Conservation (phyloP, 2,329 filamentous ascomycete species). For the Hawksworthiomyces lignivorus region DNA sequence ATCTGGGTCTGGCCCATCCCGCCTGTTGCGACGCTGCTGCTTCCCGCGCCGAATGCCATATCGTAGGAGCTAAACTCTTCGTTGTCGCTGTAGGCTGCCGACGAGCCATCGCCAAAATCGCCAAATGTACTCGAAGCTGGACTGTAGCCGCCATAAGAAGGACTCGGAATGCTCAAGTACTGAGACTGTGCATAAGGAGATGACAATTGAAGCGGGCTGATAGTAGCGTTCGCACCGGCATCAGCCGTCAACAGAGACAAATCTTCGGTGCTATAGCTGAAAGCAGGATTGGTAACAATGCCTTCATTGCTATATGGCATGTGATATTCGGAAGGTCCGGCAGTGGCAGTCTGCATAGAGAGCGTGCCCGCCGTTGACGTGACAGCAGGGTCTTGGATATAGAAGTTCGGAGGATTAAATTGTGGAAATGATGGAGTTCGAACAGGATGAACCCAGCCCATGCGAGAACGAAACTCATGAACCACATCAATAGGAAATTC, state of each 20-base stretch:
- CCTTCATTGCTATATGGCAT: conserved; percentile 37
- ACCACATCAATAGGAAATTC: conserved; percentile 65
- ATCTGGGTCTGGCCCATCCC: conserved; percentile 34
- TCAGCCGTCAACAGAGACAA: conserved; percentile 48
- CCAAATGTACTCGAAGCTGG: conserved; percentile 55
- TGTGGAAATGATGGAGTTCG: conserved; percentile 54
- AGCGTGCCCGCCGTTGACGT: conserved; percentile 23
- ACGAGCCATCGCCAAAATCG: conserved; percentile 29
- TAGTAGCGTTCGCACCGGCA: conserved; percentile 33
- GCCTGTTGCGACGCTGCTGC: conserved; percentile 4
- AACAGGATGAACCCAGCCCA: conserved; percentile 57
- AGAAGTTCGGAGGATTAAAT: conserved; percentile 50
- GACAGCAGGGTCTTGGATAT: conserved; percentile 29
- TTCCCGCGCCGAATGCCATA: conserved; percentile 32
- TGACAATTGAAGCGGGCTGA: conserved; percentile 49
- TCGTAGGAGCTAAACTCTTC: conserved; percentile 49
- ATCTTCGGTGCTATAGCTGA: conserved; percentile 58
- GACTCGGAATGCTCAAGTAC: conserved; percentile 57
- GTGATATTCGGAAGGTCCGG: conserved; percentile 29
- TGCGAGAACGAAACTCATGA: conserved; percentile 58
- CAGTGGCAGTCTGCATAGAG: conserved; percentile 31
- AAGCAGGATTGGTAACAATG: conserved; percentile 40
- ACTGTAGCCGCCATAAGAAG: conserved; percentile 52
- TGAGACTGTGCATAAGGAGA: conserved; percentile 48
- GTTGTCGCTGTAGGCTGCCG: conserved; percentile 54